Base-by-base conservation (phyloP, 1,139 yeast species). In the Hyphopichia pseudoburtonii region DNA sequence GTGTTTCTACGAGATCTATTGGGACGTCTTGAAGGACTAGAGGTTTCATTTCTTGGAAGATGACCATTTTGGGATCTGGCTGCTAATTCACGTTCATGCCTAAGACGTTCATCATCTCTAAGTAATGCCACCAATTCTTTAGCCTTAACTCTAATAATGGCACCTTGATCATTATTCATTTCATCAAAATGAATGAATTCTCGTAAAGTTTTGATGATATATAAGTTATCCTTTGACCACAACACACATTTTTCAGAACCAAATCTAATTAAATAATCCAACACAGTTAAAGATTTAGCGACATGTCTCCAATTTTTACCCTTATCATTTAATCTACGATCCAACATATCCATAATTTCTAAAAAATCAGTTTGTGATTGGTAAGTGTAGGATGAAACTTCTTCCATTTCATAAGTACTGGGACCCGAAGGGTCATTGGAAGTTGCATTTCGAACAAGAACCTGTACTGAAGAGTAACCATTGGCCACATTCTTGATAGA, bases 301-400 rank as follows among this genome's bases (percentile, higher is more conserved):
- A 92, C 92, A 62, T 92, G 99, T 48, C 97, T 79, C 98, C 98
- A 92, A 64, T 92, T 87, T 61, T 90, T 92, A 42, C 98, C 98
- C 69, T 90, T 90, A 57, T 92, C 98, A 56, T 92, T 92, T 51
- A 94, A 71, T 47, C 99, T 77, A 50, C 90, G 82, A 64, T 90
- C 98, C 37, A 92, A 64, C 88, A 94, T 89, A 56, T 92, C 97
- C 96, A 92, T 86, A 34, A 92, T 80, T 54, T 90, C 96, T 54
- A 88, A 75, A 50, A 90, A 82, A 50, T 88, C 96, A 6, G 86
- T 81, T 47, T 75, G 76, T 8, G 71, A 71, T 47, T 82, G 85
- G 57, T 78, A 85, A 2, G 97, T 86, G 50, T 77, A 71, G 40
- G 79, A 75, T 9, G 96, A 84, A 27, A 92, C 73, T 41, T 88